Base-by-base conservation (phyloP, 768 basidiomycete species). In the Imleria badia region DNA sequence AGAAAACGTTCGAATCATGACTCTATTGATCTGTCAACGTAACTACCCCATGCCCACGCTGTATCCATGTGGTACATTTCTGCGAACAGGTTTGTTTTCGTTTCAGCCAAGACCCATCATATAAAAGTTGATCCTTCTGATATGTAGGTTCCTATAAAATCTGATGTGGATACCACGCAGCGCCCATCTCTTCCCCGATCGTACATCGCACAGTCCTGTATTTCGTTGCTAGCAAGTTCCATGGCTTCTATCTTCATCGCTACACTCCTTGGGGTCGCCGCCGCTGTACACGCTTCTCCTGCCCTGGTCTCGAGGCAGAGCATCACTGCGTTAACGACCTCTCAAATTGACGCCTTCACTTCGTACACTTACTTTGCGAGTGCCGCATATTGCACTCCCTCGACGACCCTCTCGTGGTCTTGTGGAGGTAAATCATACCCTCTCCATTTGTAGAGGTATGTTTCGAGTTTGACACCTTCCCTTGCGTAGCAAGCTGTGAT, bases 281-380 rank as follows among this genome's bases (percentile, higher is more conserved):
- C 54, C 15, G 34, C 48, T 34, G 53, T 44, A 12, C 51, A 48
- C 29, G 56, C 59, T 15, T 55, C 48, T 10, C 67, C 72, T 26
- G 19, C 62, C 9, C 64, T 71, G 14, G 47, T 53, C 29, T 45
- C 69, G 31, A 71, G 71, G n/a, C 72, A 74, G 57, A 60, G 61
- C 26, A 75, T 78, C 45, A 71, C 70, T 5, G 48, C 74, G 1
- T 68, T 82, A 26, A 67, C 72, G 13, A 47, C 68, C 6, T 41
- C 75, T 1, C 69, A 82, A 59, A 72, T 83, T 19, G 55, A 71
- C 6, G 26, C 66, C 4, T 83, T 75, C 67, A 74, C 60, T 29
- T 73, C 81, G 0, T 84, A 76, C 66, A 76, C 79, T 7, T 69
- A 69, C 58, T 83, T 77, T 59, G 78, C 83, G 0, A 73, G 74